Base-by-base conservation (phyloP, 176 grass and related monocot species). In the Triticum turgidum region DNA sequence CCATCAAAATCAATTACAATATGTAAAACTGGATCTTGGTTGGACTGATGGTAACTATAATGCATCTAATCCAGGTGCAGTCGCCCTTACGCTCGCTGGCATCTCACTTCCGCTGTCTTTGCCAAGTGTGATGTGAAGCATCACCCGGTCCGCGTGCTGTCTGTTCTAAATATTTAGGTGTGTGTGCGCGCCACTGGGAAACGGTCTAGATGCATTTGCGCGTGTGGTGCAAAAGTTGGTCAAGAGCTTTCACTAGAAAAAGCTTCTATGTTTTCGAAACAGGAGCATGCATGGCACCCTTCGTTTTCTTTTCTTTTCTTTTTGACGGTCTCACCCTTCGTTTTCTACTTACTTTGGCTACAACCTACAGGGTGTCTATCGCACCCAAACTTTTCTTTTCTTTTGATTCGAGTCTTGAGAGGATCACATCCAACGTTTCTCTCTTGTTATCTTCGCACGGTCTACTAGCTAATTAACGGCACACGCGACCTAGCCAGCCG, bases 231-330 rank as follows among this genome's bases (percentile, higher is more conserved):
- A 79, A 79, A 84, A n/a, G 30, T 38, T 20, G 52, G 9, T 47
- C 77, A 14, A 9, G 74, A 70, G 7, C 65, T 63, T 75, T 75
- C 41, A 17, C 13, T 9, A 13, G 25, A 49, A 49, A 49, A 75
- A 0, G 22, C 42, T 49, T 49, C 0, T 27, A 25, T 24, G 24
- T 47, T 49, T 27, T 17, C 1, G 0, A 1, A 75, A 75, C 72
- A 75, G 64, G 1, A 66, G 38, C 35, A 35, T 78, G 63, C 6
- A 30, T 14, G 11, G 13, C 77, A 61, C 7, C 41, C 11, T 65
- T 81, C 68, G 14, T 73, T 73, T 74, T 70, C 77, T 7, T 38
- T 6, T 80, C 59, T 86, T 73, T 10, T 80, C 72, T 73, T 58
- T 58, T 58, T 58, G 54, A 58, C 54, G 3, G 18, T 58, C 6